Base-by-base conservation (phyloP, 352 stramenopile genomes). In the Globisporangium spinosum region DNA sequence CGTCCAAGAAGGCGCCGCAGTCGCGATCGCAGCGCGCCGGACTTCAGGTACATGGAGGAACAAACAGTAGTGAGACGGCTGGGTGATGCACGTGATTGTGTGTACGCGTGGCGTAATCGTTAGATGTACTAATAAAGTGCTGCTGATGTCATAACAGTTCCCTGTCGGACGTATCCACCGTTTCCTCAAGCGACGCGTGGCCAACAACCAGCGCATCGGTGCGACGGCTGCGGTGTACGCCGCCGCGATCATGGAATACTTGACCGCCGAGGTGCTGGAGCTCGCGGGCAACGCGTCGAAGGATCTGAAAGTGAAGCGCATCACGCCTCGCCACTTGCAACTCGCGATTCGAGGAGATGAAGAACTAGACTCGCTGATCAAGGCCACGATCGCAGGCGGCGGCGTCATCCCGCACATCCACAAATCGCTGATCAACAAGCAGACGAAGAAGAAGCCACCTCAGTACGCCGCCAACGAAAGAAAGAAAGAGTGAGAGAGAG, bases 361-460 rank as follows among this genome's bases (percentile, higher is more conserved):
- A 84, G 98, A 99, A 83, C 89, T 99, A 54, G 98, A 99, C 67
- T 77, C 75, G 67, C 78, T 99, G 60, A 99, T 99, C 82, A 99
- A 99, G 89, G 98, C 98, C 35, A 99, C 98, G 59, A 99, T 99
- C 85, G 98, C 98, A 23, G 98, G 98, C 70, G 98, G 98, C 73
- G 98, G 98, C 91, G 98, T 99, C 64, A 99, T 99, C 74, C 98
- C 98, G 38, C 95, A 99, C 85, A 99, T 99, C 78, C 98, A 99
- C 95, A 99, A 99, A 86, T 98, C 95, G 58, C 95, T 99, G 58
- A 99, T 99, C 79, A 99, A 98, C 89, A 99, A 99, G 89, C 80
- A 91, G 72, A 83, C 79, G 63, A 96, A 96, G 78, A 95, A 96
- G 82, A 93, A 92, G 68, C 78, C 83, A 57, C 76, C 83, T 59